Percentiles rank a stretch among this genome's conserved stretches.
phyloP scores from a whole-genome alignment of 306 rosid species.

The Rosa multiflora region DNA sequence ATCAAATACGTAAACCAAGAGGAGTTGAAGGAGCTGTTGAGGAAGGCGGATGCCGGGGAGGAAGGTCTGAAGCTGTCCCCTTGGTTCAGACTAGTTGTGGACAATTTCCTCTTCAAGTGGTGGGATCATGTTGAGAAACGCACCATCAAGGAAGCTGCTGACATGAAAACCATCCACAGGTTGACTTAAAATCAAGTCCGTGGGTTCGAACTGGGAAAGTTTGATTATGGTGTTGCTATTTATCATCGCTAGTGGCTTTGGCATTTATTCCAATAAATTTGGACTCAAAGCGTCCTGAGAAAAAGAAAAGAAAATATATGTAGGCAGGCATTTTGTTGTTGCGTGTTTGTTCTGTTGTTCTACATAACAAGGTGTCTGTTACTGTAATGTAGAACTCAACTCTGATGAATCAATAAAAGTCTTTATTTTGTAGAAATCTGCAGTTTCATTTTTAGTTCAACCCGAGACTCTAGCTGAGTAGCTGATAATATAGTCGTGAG shows the following conservation, averaged over 20 bases:
- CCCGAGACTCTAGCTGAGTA: background rate
- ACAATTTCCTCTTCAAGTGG: conserved; percentile 96
- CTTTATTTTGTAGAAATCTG: background rate
- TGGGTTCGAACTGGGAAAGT: background rate
- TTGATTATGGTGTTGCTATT: background rate
- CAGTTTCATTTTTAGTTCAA: background rate
- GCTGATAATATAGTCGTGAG: background rate
- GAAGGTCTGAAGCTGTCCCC: conserved; percentile 96
- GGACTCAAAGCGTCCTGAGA: background rate
- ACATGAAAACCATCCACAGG: conserved; percentile 93
- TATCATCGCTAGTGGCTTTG: background rate
- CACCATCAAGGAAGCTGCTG: conserved; percentile 62
- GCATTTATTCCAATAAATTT: conserved; percentile 35
- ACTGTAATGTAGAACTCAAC: background rate
- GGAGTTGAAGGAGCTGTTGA: conserved; percentile 84
- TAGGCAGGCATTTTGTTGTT: conserved; percentile 5
- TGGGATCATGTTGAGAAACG: conserved; percentile 91
- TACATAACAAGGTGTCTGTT: background rate
- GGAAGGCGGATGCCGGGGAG: conserved; percentile 91
- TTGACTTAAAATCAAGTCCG: conserved; percentile 33
- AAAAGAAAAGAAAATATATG: conserved; percentile 5
- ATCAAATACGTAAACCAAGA: conserved; percentile 76
- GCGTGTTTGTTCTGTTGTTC: background rate
- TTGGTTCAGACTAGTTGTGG: conserved; percentile 97
- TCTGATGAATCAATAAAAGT: background rate